Evolutionary conservation across 768 basidiomycete species (phyloP).

Genomic region (Collybiopsis confluens): DNA sequence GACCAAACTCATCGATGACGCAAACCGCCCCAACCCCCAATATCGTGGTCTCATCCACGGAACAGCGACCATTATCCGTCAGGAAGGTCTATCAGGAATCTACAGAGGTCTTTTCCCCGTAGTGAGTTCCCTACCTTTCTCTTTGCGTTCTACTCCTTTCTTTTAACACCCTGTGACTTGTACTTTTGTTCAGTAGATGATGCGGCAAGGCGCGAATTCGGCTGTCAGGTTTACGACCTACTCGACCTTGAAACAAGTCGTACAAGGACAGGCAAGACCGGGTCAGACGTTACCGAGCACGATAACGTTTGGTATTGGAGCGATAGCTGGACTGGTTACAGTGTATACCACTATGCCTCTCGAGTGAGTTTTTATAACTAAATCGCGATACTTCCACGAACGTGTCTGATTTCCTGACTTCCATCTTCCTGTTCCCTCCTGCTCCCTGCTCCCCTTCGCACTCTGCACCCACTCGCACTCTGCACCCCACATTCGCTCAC

Average conservation of each 20-base stretch:
- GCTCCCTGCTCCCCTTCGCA: neutral
- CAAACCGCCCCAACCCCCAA: constrained; percentile 77
- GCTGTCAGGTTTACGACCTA: constrained; percentile 96
- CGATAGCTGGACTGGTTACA: constrained; percentile 89
- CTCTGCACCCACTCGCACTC: neutral
- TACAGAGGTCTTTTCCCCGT: constrained; percentile 94
- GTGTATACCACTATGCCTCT: constrained; percentile 89
- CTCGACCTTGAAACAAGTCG: constrained; percentile 88
- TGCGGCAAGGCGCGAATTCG: constrained; percentile 97
- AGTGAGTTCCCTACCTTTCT: constrained; percentile 40
- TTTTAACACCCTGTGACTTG: neutral
- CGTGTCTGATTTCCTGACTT: neutral
- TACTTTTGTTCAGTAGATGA: constrained; percentile 54
- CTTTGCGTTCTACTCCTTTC: neutral
- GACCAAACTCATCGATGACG: constrained; percentile 95
- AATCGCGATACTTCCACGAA: too few species aligned
- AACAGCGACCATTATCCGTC: constrained; percentile 68
- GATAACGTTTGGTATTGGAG: constrained; percentile 93
- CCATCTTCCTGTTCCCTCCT: neutral
- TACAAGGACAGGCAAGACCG: constrained; percentile 77
- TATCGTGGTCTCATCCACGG: constrained; percentile 89
- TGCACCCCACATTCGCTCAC: neutral
- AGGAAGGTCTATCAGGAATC: constrained; percentile 81
- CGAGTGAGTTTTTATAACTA: constrained; percentile 50
- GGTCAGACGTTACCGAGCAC: constrained; percentile 82